Percentiles rank a stretch among this genome's conserved stretches.
phyloP scores from a whole-genome alignment of 2,329 filamentous ascomycete species.

The Nemania sp. region DNA sequence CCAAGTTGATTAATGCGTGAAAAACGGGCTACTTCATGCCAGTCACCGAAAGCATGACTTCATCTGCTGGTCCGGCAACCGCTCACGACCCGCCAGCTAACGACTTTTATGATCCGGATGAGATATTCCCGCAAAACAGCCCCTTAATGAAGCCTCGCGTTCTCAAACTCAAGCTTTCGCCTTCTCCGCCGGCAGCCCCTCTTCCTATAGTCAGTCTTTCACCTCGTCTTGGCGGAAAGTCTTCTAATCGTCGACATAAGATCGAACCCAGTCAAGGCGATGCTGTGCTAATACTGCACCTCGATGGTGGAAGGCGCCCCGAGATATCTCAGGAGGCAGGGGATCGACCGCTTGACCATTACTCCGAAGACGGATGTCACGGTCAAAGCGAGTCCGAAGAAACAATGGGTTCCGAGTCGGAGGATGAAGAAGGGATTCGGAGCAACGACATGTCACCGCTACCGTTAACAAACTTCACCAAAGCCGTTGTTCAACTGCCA shows the following conservation, averaged over 20 bases:
- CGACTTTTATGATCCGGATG: slow-evolving; percentile 54
- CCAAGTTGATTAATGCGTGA: slow-evolving; percentile 41
- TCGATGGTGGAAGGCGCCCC: slow-evolving; percentile 66
- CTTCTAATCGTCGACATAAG: slow-evolving; percentile 59
- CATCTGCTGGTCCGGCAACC: slow-evolving; percentile 38
- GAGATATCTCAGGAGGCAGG: slow-evolving; percentile 66
- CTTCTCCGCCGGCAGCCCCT: slow-evolving; percentile 54
- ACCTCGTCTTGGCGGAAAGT: slow-evolving; percentile 48
- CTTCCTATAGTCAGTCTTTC: slow-evolving; percentile 50
- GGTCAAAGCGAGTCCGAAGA: slow-evolving; percentile 38
- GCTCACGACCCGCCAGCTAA: slow-evolving; percentile 41
- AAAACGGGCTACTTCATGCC: slow-evolving; percentile 39
- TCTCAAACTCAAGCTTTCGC: slow-evolving; percentile 54
- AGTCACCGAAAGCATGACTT: slow-evolving; percentile 41
- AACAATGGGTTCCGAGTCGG: slow-evolving; percentile 34
- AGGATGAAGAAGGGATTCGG: slow-evolving; percentile 40
- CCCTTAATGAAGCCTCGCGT: slow-evolving; percentile 46
- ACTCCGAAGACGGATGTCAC: slow-evolving; percentile 50
- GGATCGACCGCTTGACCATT: slow-evolving; percentile 55
- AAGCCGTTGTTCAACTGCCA: slow-evolving; percentile 27
- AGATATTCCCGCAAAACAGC: slow-evolving; percentile 50
- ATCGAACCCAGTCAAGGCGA: slow-evolving; percentile 63
- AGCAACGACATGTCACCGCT: slow-evolving; percentile 42
- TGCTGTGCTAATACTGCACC: slow-evolving; percentile 67
- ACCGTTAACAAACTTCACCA: slow-evolving; percentile 25